A percentile compares a stretch with the other conserved stretches of the same genome.
phyloP scores from a whole-genome alignment of 192 early-diverging fungal species.

The Coemansia sp. region DNA sequence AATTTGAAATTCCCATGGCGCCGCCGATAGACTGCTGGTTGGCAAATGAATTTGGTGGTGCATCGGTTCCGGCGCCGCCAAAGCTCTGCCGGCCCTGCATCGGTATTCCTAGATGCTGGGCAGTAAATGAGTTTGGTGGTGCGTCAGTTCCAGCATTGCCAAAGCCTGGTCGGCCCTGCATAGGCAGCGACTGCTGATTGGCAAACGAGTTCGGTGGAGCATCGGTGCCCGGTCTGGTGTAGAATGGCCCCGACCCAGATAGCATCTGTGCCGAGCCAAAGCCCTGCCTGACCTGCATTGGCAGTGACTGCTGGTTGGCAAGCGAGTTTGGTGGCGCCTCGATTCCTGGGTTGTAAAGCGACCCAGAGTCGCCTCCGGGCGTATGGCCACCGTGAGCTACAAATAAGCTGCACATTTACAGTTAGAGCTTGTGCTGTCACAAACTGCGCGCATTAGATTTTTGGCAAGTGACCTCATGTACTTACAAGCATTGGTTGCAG shows the following conservation, averaged over 20 bases:
- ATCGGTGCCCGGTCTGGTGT: background rate
- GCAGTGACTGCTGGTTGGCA: slow-evolving; percentile 5
- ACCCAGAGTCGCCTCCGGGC: background rate
- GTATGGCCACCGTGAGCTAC: slow-evolving; percentile 3
- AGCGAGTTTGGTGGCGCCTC: slow-evolving; percentile 39
- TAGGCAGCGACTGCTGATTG: slow-evolving; percentile 3
- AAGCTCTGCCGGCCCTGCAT: slow-evolving; percentile 7
- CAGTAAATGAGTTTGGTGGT: slow-evolving; percentile 27
- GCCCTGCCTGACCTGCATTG: slow-evolving; percentile 2
- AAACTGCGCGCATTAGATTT: slow-evolving; percentile 9
- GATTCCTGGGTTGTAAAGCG: slow-evolving; percentile 12
- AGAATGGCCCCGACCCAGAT: background rate
- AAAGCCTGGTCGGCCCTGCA: slow-evolving; percentile 5
- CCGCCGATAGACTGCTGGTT: background rate
- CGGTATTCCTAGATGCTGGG: slow-evolving; percentile 1
- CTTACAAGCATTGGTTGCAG: slow-evolving; percentile 19
- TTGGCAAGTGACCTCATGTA: background rate
- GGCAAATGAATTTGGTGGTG: slow-evolving; percentile 17
- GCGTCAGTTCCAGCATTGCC: slow-evolving; percentile 18
- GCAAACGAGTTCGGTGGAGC: slow-evolving; percentile 19
- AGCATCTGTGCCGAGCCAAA: slow-evolving; percentile 1
- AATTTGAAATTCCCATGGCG: slow-evolving; percentile 12
- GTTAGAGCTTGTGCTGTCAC: slow-evolving; percentile 15
- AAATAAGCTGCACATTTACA: background rate
- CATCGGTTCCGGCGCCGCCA: slow-evolving; percentile 4